phyloP scores from a whole-genome alignment of 2,329 filamentous ascomycete genomes.

The Cladosporium sp. region DNA sequence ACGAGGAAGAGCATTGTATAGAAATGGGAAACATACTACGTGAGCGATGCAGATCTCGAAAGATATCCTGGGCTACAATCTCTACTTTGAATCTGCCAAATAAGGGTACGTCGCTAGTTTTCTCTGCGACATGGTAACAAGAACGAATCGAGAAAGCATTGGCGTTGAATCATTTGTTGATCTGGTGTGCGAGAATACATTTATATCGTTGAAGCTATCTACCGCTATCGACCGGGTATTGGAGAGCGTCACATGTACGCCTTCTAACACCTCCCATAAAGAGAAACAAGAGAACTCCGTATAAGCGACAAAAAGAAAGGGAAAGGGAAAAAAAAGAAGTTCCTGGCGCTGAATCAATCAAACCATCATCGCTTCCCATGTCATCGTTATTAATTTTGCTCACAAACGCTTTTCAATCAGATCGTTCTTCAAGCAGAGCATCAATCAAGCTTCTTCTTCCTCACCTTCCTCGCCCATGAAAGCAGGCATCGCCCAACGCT shows the following conservation, averaged over 20 bases:
- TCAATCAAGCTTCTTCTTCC: background rate
- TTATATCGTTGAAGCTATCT: conserved; percentile 4
- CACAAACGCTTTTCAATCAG: background rate
- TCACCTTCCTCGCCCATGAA: background rate
- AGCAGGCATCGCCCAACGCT: conserved; percentile 49
- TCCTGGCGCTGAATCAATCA: background rate
- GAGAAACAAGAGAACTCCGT: background rate
- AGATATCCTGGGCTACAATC: background rate
- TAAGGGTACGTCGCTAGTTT: background rate
- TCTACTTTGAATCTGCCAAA: background rate
- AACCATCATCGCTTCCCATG: background rate
- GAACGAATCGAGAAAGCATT: background rate
- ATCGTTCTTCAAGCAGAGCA: background rate
- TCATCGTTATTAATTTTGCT: background rate
- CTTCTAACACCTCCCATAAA: background rate
- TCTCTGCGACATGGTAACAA: background rate
- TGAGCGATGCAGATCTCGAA: background rate
- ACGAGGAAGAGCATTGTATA: background rate
- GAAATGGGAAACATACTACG: background rate
- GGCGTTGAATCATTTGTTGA: background rate
- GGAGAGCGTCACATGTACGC: conserved; percentile 5
- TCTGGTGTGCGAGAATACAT: background rate
- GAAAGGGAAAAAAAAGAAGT: background rate
- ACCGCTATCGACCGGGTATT: conserved; percentile 19
- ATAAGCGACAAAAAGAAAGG: background rate